A percentile compares a stretch with the other conserved stretches of the same genome.
Conservation (phyloP, 495 filamentous ascomycete genomes). For the Pseudoneurospora amorphoporcata region DNA sequence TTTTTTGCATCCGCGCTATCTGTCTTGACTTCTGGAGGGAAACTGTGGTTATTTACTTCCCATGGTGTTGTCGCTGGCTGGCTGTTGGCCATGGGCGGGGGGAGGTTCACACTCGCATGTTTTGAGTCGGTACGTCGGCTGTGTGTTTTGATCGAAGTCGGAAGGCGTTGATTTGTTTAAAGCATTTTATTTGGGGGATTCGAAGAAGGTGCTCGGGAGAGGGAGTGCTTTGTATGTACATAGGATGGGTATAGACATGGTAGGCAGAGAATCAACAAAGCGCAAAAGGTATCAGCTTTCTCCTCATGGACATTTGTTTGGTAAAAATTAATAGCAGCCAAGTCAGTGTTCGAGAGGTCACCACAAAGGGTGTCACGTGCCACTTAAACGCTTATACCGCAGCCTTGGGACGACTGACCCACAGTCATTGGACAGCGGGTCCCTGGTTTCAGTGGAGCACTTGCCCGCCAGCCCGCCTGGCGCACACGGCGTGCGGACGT, state of each 20-base stretch:
- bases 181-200: background rate
- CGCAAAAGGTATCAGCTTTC: background rate
- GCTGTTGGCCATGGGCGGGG: background rate
- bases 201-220: background rate
- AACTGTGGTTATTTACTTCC: background rate
- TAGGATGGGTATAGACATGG: background rate
- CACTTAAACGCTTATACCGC: background rate
- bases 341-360: background rate
- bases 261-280: background rate
- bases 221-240: background rate
- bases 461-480: background rate
- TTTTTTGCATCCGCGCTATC: background rate
- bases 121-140: background rate
- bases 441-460: background rate
- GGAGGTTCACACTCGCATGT: background rate
- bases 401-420: background rate
- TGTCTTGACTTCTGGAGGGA: background rate
- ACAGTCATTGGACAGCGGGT: background rate
- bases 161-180: background rate
- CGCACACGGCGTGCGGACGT: background rate
- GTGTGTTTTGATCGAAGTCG: background rate
- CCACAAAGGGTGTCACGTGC: conserved; percentile 1
- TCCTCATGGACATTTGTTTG: no score
- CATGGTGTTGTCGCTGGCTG: background rate
- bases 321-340: background rate